Conservation (phyloP, 2,329 filamentous ascomycete species). For the Neofusicoccum ribis region DNA sequence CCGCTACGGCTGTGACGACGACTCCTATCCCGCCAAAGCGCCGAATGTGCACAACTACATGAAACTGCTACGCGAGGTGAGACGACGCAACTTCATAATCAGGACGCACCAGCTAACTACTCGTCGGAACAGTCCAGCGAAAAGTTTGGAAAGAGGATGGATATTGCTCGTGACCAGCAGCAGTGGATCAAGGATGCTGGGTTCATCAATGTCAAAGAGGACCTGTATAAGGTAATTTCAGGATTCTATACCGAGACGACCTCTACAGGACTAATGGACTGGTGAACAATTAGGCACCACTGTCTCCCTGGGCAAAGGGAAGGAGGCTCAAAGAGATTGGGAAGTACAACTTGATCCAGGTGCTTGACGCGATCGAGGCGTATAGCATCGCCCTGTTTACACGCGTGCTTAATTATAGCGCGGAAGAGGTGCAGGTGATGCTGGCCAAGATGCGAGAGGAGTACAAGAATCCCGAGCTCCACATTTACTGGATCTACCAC, state of each 20-base stretch:
- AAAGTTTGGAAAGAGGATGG: constrained; percentile 33
- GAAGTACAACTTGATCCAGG: constrained; percentile 30
- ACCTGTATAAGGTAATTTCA: constrained; percentile 30
- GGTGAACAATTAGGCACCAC: constrained; percentile 27
- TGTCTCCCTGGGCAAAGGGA: constrained; percentile 31
- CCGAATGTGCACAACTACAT: constrained; percentile 26
- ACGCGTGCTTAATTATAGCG: constrained; percentile 15
- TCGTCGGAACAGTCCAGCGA: not conserved
- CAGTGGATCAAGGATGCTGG: constrained; percentile 53
- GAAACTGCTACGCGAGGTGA: not conserved
- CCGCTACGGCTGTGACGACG: constrained; percentile 12
- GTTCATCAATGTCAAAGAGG: constrained; percentile 54
- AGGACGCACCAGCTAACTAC: not conserved
- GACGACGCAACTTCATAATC: not conserved
- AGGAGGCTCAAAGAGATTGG: constrained; percentile 38
- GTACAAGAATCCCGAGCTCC: constrained; percentile 3
- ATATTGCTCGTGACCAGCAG: constrained; percentile 41
- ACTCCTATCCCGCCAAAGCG: constrained; percentile 25
- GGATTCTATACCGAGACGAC: too few relatives aligned
- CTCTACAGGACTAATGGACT: too few relatives aligned
- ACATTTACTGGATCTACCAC: constrained; percentile 8
- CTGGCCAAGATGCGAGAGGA: constrained; percentile 1
- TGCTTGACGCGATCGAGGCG: constrained; percentile 39
- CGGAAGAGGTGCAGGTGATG: constrained; percentile 15
- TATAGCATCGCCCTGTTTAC: constrained; percentile 40